A percentile compares a stretch with the other conserved stretches of the same genome.
Conservation (phyloP, 768 basidiomycete species). For the Rhodotorula kratochvilovae region DNA sequence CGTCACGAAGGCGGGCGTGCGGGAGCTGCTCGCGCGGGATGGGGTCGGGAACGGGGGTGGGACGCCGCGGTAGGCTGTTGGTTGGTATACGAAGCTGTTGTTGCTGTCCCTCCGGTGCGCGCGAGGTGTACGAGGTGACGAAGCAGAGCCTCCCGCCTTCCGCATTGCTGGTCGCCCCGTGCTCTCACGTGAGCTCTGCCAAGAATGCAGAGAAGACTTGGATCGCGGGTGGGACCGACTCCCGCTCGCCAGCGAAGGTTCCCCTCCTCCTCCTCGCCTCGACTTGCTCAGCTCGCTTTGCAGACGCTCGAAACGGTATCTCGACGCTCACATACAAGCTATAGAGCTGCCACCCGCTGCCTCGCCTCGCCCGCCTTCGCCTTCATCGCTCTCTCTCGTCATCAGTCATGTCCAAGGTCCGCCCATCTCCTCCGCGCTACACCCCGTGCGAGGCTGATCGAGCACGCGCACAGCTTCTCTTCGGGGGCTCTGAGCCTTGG, state of each 20-base stretch:
- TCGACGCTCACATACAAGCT: not conserved
- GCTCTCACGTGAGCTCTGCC: no score
- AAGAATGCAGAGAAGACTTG: no score
- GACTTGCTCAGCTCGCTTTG: not conserved
- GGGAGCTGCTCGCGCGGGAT: constrained; percentile 7
- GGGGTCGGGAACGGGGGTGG: not conserved
- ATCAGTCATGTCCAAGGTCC: not conserved
- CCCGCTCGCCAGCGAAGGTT: no score
- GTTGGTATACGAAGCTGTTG: not conserved
- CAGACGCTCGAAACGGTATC: no score
- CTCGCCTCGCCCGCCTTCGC: not conserved
- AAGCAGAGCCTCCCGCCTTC: no score
- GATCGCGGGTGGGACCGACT: no score
- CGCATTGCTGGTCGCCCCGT: no score
- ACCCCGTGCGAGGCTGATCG: no score
- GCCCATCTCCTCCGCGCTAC: not conserved
- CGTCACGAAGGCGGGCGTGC: constrained; percentile 25
- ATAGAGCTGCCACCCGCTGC: not conserved
- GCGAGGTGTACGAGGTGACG: no score
- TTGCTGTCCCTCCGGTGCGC: not conserved
- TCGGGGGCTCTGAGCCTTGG: constrained; percentile 6
- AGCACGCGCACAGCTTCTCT: not conserved
- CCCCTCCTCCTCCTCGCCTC: no score
- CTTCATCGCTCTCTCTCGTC: not conserved
- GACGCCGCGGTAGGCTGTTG: not conserved